A percentile compares a stretch with the other conserved stretches of the same genome.
These are phyloP conservation scores for Ogataea dorogensis DNA, from an alignment of 805 yeast genomes.

Conservation along the genomic window DNA sequence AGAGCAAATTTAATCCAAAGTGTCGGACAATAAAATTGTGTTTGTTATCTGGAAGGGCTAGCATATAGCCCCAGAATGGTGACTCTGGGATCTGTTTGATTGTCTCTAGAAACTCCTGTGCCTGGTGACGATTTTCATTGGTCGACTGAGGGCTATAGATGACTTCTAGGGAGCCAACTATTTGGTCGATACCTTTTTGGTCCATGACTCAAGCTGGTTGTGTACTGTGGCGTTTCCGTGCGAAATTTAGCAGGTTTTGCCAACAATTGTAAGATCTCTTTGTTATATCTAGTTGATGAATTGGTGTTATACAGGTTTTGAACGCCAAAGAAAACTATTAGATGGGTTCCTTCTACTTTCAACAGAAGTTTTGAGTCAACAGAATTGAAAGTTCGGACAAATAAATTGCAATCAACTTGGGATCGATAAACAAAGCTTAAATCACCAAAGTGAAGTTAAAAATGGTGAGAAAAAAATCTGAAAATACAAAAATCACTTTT, in stretches of 20 bases:
- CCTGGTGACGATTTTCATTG: slow-evolving; percentile 54
- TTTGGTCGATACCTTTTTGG: slow-evolving; percentile 65
- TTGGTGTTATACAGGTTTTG: background rate
- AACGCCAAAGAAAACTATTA: background rate
- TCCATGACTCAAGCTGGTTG: slow-evolving; percentile 45
- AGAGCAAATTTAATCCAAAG: slow-evolving; percentile 80
- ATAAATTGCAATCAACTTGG: slow-evolving; percentile 1
- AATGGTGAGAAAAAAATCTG: slow-evolving; percentile 7
- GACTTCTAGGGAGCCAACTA: slow-evolving; percentile 71
- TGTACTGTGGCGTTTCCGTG: background rate
- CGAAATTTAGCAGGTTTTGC: background rate
- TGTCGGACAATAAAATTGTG: slow-evolving; percentile 76
- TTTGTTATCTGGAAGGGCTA: slow-evolving; percentile 63
- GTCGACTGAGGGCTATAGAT: slow-evolving; percentile 66
- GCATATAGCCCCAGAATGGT: slow-evolving; percentile 89
- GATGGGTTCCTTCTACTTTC: background rate
- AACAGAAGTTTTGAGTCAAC: background rate
- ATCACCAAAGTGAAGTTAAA: slow-evolving; percentile 9
- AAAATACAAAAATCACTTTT: background rate
- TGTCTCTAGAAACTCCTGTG: slow-evolving; percentile 66
- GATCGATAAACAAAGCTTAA: slow-evolving; percentile 6
- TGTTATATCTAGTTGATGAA: background rate
- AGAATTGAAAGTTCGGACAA: background rate
- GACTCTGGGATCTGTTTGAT: slow-evolving; percentile 78
- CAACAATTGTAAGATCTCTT: background rate